Evolutionary conservation across 2,329 filamentous ascomycete genomes (phyloP), one percentile per base, ranked within the genome.

Genomic region (Gaeumannomyces tritici): DNA sequence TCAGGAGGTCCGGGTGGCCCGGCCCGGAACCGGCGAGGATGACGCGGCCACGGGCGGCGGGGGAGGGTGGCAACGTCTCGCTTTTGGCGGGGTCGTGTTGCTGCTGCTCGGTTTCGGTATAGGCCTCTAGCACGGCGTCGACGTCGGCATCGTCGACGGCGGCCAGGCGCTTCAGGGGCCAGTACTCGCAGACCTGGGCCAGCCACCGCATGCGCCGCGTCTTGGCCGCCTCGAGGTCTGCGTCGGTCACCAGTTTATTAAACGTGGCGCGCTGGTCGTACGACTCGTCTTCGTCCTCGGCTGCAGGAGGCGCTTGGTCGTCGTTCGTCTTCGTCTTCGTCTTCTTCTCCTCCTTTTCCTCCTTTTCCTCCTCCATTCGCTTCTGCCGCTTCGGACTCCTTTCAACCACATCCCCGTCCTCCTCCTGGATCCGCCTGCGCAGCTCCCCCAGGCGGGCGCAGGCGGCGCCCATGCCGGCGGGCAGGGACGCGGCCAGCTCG

Each of bases 151-250:
- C 91, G 4, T 84, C 88, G 66, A 98, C 88, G 55, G 83, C 81
- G 9, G 92, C 91, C 1, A 99, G 83, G 24, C 90, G 85, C 66
- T 87, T 87, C 29, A 99, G 80, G 1, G 95, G 93, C 95, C 95
- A 99, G 76, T 99, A 99, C 78, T 99, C 95, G 80, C 95, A 99
- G 61, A 99, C 91, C 73, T 99, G 95, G 26, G 89, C 86, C 1
- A 99, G 80, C 95, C 95, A 99, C 63, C 95, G 85, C 80, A 96
- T 93, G 61, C 95, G 84, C 64, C 93, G 82, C 27, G 84, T 92
- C 71, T 91, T 91, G 21, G 86, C 84, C 3, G 88, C 88, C 64
- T 89, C 88, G 0, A 83, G 76, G 69, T 95, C 91, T 57, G 87
- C 85, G 58, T 90, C 87, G 0, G 82, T 84, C 8, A 98, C 83